Evolutionary conservation across 192 early-diverging fungal genomes (phyloP), one percentile per base, ranked within the genome.

Genomic region (Lunasporangiospora selenospora): DNA sequence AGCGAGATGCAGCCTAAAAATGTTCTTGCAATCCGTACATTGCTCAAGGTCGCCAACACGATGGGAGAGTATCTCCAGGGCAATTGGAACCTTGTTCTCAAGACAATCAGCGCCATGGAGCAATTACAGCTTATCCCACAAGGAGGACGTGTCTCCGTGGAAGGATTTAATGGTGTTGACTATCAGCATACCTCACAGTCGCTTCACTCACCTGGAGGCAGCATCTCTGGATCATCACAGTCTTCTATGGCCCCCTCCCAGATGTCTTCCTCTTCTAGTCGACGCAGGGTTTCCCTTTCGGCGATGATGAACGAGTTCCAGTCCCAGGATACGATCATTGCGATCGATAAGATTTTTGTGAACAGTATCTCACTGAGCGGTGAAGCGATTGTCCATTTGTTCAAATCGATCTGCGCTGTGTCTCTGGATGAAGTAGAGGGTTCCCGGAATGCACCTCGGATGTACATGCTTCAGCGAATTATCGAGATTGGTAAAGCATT

Each of bases 381-480:
- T 5, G 73, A 88, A 19, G 89, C 92, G 6, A 95, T 98, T 67
- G 87, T 92, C 32, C 88, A 95, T 64, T 95, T 96, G 70, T 92
- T 95, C 67, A 81, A 85, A 10, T 88, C 93, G 10, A 78, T 98
- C 55, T 94, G 93, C 70, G 66, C 84, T n/a, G 93, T 95, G 2
- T 93, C 91, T 9, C 83, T 92, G 83, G 89, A 93, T 48, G 95
- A 98, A 75, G 90, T 96, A 23, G 84, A 92, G 19, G 82, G 79
- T 6, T 85, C 85, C 12, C 62, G 80, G 3, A 62, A 60, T 29
- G 67, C 80, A 8, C 91, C 93, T 39, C 76, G 95, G 32, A 89
- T 94, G 90, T 98, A 92, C 75, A 89, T 92, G 55, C 77, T 98
- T 45, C 94, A 94, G 65, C 91, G 94, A 57, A 92, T 98, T 58